A percentile compares a stretch with the other conserved stretches of the same genome.
Evolutionary conservation across 2,329 filamentous ascomycete species (phyloP).

Genomic region (Hawksworthiomyces lignivorus): DNA sequence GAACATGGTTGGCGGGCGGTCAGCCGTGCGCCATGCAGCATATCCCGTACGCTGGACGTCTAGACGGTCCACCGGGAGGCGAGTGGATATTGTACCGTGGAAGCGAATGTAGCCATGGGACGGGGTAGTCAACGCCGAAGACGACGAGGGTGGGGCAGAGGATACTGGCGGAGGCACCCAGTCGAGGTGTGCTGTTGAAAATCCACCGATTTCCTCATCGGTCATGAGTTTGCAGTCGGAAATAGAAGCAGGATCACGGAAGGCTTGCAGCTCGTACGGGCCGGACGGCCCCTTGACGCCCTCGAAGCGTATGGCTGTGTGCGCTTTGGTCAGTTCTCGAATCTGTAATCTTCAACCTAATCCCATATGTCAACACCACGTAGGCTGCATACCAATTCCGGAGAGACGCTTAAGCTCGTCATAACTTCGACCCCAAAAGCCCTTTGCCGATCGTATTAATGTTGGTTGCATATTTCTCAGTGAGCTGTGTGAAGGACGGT

Average conservation of each 20-base stretch:
- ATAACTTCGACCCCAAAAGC: slow-evolving; percentile 50
- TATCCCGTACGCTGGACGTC: slow-evolving; percentile 75
- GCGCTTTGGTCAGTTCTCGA: too few relatives aligned
- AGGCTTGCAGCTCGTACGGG: slow-evolving; percentile 58
- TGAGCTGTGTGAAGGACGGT: too few relatives aligned
- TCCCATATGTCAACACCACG: too few relatives aligned
- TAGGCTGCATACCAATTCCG: slow-evolving; percentile 48
- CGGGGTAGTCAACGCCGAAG: slow-evolving; percentile 12
- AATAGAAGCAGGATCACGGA: slow-evolving; percentile 43
- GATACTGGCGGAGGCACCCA: slow-evolving; percentile 38
- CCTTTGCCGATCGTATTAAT: slow-evolving; percentile 34
- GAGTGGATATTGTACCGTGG: slow-evolving; percentile 79
- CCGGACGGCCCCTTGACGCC: slow-evolving; percentile 57
- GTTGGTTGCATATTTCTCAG: slow-evolving; percentile 47
- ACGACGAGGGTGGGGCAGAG: slow-evolving; percentile 9
- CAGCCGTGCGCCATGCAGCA: slow-evolving; percentile 80
- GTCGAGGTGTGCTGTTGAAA: slow-evolving; percentile 66
- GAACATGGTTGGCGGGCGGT: slow-evolving; percentile 72
- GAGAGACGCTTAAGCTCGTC: slow-evolving; percentile 53
- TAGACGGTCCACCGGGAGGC: slow-evolving; percentile 67
- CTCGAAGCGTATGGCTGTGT: slow-evolving; percentile 59
- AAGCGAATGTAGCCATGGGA: slow-evolving; percentile 63
- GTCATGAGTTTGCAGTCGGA: slow-evolving; percentile 68
- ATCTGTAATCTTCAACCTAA: too few relatives aligned
- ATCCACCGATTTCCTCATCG: slow-evolving; percentile 80